Base-by-base conservation (phyloP, 164 flowering plant species). In the Brasenia schreberi region DNA sequence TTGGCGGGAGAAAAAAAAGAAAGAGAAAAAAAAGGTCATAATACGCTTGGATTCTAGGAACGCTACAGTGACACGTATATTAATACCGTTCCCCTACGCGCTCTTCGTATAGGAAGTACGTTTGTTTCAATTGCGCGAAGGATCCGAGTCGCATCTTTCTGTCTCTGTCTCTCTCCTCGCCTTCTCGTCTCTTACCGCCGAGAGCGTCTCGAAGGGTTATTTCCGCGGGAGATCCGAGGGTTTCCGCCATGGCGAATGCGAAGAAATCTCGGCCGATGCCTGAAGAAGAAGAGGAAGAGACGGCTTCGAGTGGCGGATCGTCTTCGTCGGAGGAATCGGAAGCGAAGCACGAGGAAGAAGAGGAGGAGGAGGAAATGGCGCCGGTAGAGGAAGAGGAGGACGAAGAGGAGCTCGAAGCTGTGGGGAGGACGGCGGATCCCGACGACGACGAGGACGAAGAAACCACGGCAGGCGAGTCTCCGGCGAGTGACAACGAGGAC, bases 331-430 rank as follows among this genome's bases (percentile, higher is more conserved):
- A 49, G 56, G 56, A 49, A 9, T 49, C 56, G 16, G 56, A 49
- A 14, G 16, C 12, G 56, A 49, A 9, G 56, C 10, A 49, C 56
- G 56, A 49, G 56, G 56, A 49, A 14, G 56, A 49, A 14, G 56
- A 49, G 56, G 56, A 49, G 56, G 56, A 49, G 12, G 53, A 49
- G 9, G 56, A 49, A 14, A 14, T 9, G 16, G 56, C 56, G 12
- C 12, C 56, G 9, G 56, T 49, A 5, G 56, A 9, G 56, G 56
- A 49, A 49, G 56, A 49, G 56, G 96, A 79, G 16, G 96, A 90
- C 75, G 94, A 90, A 64, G 94, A 90, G 73, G 94, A 90, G 78
- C 83, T 88, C 39, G 89, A 87, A 67, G 97, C 97, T 12, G 97
- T 90, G 4, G 92, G 86, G 42, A 82, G 87, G 71, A 64, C 90